A percentile compares a stretch with the other conserved stretches of the same genome.
Evolutionary conservation across 176 grass and related monocot genomes (phyloP).

Genomic region (Ensete glaucum): DNA sequence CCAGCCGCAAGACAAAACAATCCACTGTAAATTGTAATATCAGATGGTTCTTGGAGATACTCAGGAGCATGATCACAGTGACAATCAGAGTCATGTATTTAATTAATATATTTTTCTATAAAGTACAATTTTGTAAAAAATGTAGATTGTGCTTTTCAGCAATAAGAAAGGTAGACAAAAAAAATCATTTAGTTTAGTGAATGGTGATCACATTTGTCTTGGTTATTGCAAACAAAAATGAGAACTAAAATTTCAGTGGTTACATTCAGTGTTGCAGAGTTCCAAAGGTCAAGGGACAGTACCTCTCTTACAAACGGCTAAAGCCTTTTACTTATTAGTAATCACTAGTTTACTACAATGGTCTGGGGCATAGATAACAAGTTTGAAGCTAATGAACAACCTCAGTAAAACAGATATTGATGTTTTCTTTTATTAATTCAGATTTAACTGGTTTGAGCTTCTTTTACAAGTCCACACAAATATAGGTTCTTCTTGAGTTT

Average conservation of each 20-base stretch:
- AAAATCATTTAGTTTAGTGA: no score
- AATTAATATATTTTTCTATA: neutral
- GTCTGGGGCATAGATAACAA: neutral
- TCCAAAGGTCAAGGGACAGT: neutral
- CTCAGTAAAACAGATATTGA: neutral
- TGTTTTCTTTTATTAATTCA: neutral
- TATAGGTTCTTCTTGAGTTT: neutral
- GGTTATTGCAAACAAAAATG: no score
- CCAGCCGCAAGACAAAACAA: constrained; percentile 1
- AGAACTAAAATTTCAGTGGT: no score
- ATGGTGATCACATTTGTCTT: no score
- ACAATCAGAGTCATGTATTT: neutral
- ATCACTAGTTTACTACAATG: neutral
- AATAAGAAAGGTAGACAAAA: neutral
- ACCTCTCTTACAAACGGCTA: neutral
- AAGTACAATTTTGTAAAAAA: neutral
- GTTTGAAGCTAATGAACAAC: no score
- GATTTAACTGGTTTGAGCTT: neutral
- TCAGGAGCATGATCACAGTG: neutral
- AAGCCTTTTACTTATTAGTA: neutral
- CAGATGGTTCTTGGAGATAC: neutral
- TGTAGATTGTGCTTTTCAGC: neutral
- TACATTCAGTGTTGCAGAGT: no score
- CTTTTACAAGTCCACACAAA: neutral
- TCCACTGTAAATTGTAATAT: constrained; percentile 6